Evolutionary conservation across 1,284 basidiomycete genomes (phyloP).

Genomic region (Fomitopsis palustris): DNA sequence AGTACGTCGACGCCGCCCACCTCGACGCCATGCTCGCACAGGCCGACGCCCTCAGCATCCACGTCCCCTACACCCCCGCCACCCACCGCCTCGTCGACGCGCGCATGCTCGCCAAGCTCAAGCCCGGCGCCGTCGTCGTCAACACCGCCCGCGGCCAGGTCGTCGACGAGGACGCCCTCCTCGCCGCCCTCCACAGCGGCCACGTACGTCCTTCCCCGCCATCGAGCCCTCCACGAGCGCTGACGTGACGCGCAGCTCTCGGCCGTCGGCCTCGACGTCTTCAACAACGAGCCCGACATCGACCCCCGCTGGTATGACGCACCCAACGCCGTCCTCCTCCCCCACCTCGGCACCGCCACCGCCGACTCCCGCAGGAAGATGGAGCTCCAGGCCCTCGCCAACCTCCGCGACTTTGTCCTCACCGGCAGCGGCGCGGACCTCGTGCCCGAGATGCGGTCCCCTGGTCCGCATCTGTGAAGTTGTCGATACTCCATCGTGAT

Average conservation of each 20-base stretch:
- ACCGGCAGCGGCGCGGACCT: constrained; percentile 63
- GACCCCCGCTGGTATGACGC: constrained; percentile 79
- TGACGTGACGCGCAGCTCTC: constrained; percentile 48
- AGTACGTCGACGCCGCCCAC: constrained; percentile 61
- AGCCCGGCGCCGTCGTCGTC: constrained; percentile 77
- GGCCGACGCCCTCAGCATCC: constrained; percentile 81
- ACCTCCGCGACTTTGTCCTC: constrained; percentile 65
- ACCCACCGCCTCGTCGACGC: constrained; percentile 79
- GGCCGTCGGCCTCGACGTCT: constrained; percentile 88
- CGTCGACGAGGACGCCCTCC: constrained; percentile 84
- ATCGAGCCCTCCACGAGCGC: constrained; percentile 4
- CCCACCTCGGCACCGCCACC: constrained; percentile 90
- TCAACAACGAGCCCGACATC: constrained; percentile 83
- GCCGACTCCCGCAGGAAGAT: constrained; percentile 79
- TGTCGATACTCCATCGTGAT: no score
- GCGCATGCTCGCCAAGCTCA: constrained; percentile 77
- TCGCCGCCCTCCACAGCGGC: constrained; percentile 81
- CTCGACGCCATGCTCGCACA: constrained; percentile 71
- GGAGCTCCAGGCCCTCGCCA: constrained; percentile 75
- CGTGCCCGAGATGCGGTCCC: constrained; percentile 51
- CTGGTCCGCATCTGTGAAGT: no score
- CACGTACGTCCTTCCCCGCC: constrained; percentile 48
- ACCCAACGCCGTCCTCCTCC: constrained; percentile 80
- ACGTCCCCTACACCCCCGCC: constrained; percentile 68
- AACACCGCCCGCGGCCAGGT: constrained; percentile 92